Conservation (phyloP, 352 stramenopile species). For the Globisporangium camurandrum region DNA sequence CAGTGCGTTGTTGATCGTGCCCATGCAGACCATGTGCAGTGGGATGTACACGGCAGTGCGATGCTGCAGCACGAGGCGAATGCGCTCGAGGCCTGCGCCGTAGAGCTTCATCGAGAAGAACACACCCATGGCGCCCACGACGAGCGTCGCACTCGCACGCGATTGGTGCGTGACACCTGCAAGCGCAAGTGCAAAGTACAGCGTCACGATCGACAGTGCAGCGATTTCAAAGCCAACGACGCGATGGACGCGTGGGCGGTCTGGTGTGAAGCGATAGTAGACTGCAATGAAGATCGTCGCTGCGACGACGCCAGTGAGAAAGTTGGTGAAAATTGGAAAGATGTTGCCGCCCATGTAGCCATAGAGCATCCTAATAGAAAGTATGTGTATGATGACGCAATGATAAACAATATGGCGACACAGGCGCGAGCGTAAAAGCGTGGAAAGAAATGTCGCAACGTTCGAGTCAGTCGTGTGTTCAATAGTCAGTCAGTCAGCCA, state of each 20-base stretch:
- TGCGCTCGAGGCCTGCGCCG: slow-evolving; percentile 28
- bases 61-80: slow-evolving; percentile 29
- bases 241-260: slow-evolving; percentile 18
- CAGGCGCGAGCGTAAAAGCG: no score
- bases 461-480: neutral
- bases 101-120: slow-evolving; percentile 37
- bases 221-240: slow-evolving; percentile 14
- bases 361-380: slow-evolving; percentile 27
- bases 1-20: slow-evolving; percentile 32
- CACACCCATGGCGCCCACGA: slow-evolving; percentile 21
- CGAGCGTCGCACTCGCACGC: slow-evolving; percentile 16
- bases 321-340: slow-evolving; percentile 25
- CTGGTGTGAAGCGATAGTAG: slow-evolving; percentile 40
- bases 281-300: slow-evolving; percentile 35
- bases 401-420: no score
- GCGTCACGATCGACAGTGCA: slow-evolving; percentile 18
- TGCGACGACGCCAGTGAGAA: slow-evolving; percentile 25
- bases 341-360: slow-evolving; percentile 28
- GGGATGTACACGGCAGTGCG: slow-evolving; percentile 43
- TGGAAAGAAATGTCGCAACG: no score
- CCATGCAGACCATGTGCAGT: slow-evolving; percentile 40
- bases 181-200: slow-evolving; percentile 29
- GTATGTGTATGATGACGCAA: neutral
- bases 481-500: neutral
- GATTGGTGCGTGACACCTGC: slow-evolving; percentile 23